Evolutionary conservation across 345 rosid species (phyloP).

Genomic region (Populus deltoides): DNA sequence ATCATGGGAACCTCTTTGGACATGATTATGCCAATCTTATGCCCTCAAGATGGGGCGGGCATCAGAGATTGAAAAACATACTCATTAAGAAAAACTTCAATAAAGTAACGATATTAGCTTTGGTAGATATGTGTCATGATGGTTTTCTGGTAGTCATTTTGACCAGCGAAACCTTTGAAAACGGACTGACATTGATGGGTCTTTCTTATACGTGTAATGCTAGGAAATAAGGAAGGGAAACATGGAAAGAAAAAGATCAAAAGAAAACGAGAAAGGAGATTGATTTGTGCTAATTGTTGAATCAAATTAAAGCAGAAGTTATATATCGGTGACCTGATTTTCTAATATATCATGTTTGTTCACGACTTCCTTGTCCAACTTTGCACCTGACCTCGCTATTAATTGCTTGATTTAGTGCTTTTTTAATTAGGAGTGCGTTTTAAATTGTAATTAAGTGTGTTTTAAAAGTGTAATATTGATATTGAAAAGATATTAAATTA

Average conservation of each 20-base stretch:
- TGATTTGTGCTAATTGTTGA: conserved; percentile 14
- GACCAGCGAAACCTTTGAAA: conserved; percentile 7
- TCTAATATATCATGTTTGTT: not conserved
- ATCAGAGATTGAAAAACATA: not conserved
- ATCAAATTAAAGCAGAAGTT: conserved; percentile 1
- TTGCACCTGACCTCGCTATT: not conserved
- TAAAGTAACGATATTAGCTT: conserved; percentile 8
- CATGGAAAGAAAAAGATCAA: not conserved
- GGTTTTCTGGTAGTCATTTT: conserved; percentile 9
- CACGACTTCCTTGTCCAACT: conserved; percentile 22
- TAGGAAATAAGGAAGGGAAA: not conserved
- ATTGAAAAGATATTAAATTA: too few relatives aligned
- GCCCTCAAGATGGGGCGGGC: not conserved
- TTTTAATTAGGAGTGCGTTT: too few relatives aligned
- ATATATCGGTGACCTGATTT: conserved; percentile 29
- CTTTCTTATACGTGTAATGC: conserved; percentile 3
- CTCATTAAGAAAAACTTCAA: conserved; percentile 1
- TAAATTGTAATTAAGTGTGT: too few relatives aligned
- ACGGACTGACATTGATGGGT: not conserved
- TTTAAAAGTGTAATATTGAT: too few relatives aligned
- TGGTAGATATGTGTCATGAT: conserved; percentile 6
- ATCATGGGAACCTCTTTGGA: conserved; percentile 59
- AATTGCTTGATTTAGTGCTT: not conserved
- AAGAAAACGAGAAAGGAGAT: not conserved
- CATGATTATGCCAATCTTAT: conserved; percentile 16